Base-by-base conservation (phyloP, 139 green algal genomes). In the Zygnema circumcarinatum region DNA sequence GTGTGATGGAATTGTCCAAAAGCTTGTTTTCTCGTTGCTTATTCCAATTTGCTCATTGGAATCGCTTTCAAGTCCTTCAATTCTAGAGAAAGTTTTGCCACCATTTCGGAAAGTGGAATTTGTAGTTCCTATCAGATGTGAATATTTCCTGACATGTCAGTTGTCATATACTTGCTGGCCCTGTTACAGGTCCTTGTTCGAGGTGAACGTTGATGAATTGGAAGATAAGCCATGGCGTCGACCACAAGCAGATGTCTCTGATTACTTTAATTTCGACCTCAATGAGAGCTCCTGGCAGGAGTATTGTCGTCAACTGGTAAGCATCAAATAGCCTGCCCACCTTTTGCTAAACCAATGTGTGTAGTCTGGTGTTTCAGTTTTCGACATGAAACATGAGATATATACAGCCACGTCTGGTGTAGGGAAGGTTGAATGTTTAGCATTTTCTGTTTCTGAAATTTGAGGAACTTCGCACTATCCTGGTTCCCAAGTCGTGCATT, bases 221-320 rank as follows among this genome's bases (percentile, higher is more conserved):
- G 90, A 93, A 25, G 74, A 88, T 31, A 81, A 89, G 38, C 90
- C 87, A 31, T 93, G 90, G 90, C 79, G 90, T 31, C 38, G 40
- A 0, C 73, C 74, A 2, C 69, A 53, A 35, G 87, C 83, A 29
- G 90, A 93, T 41, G 39, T 88, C 7, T 82, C n/a, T 33, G 90
- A 91, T 52, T 93, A 90, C 53, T 93, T 93, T 79, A 93, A 93
- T 73, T 93, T 88, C 56, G 87, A 79, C 41, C 67, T 93, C 22
- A 89, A 88, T 69, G 90, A 93, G 82, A 39, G 33, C 29, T 86
- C 35, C 2, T 93, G 90, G 90, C 68, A 88, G 2, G 35, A 86
- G 32, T 93, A 93, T 79, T 90, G 86, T 74, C 29, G 54, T 20
- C 47, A 36, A 16, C 86, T 88, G 53, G 86, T 90, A 82, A 0